Conservation (phyloP, 176 grass and related monocot species). For the Lolium multiflorum region DNA sequence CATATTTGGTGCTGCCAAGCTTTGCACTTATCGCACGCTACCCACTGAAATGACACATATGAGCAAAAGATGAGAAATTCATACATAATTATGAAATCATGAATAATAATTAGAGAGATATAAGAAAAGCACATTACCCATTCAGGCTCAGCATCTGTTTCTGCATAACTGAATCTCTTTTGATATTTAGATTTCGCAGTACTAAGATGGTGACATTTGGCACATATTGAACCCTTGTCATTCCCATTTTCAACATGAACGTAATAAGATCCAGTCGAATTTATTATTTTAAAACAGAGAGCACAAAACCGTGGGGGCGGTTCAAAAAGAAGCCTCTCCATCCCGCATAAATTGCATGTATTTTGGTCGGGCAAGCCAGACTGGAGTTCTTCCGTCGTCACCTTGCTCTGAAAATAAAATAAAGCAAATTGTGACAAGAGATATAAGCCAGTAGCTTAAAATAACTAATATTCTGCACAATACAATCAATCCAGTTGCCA, state of each 20-base stretch:
- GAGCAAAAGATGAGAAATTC: conserved; percentile 45
- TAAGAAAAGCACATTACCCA: conserved; percentile 66
- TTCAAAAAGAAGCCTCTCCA: conserved; percentile 87
- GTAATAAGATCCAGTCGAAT: conserved; percentile 79
- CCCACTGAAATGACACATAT: conserved; percentile 76
- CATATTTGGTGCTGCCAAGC: conserved; percentile 98
- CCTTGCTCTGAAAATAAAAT: conserved; percentile 52
- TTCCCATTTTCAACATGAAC: conserved; percentile 58
- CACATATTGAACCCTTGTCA: conserved; percentile 76
- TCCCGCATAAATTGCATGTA: conserved; percentile 81
- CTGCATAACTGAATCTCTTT: conserved; percentile 72
- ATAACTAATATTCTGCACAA: conserved; percentile 33
- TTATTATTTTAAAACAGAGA: conserved; percentile 81
- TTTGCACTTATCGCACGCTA: conserved; percentile 85
- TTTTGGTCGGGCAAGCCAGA: conserved; percentile 67
- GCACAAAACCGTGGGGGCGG: conserved; percentile 74
- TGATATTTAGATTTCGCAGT: conserved; percentile 71
- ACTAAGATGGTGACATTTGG: conserved; percentile 79
- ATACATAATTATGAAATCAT: conserved; percentile 19
- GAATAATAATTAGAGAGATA: conserved; percentile 19
- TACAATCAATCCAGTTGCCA: conserved; percentile 20
- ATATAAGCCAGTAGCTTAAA: conserved; percentile 30
- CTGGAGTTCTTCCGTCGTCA: conserved; percentile 44
- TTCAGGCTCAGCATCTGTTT: conserved; percentile 96
- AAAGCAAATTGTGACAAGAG: conserved; percentile 18